phyloP scores from a whole-genome alignment of 352 stramenopile genomes.

The Saprolegnia parasitica region DNA sequence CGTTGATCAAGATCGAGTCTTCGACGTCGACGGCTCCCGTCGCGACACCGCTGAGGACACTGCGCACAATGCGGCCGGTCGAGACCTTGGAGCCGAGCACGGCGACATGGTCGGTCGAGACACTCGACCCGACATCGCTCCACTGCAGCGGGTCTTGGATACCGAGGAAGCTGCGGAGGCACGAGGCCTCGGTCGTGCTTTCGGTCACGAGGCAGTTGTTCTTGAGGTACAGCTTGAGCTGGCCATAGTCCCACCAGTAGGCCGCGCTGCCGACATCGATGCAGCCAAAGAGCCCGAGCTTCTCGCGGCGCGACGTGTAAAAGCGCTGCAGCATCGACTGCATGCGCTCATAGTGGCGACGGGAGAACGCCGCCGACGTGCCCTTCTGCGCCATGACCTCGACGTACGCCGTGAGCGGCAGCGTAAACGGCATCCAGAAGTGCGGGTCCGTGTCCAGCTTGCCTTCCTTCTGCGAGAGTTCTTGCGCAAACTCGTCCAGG shows the following conservation, averaged over 20 bases:
- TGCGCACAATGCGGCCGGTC: slow-evolving; percentile 58
- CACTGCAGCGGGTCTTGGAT: slow-evolving; percentile 74
- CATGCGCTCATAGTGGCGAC: slow-evolving; percentile 90
- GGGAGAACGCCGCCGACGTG: slow-evolving; percentile 58
- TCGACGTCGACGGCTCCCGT: slow-evolving; percentile 88
- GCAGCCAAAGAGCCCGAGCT: slow-evolving; percentile 92
- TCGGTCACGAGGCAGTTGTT: slow-evolving; percentile 95
- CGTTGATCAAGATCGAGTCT: slow-evolving; percentile 97
- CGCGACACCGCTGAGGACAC: slow-evolving; percentile 87
- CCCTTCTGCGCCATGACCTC: slow-evolving; percentile 95
- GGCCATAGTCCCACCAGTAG: slow-evolving; percentile 99
- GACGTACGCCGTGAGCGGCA: slow-evolving; percentile 88
- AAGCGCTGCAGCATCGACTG: slow-evolving; percentile 87
- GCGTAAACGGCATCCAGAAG: slow-evolving; percentile 98
- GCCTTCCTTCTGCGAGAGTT: slow-evolving; percentile 87
- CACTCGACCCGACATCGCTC: slow-evolving; percentile 60
- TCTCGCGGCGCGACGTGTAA: slow-evolving; percentile 47
- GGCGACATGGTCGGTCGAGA: slow-evolving; percentile 54
- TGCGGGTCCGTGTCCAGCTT: slow-evolving; percentile 97
- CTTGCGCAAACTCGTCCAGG: slow-evolving; percentile 88
- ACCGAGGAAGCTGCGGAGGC: slow-evolving; percentile 68
- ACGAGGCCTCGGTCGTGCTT: slow-evolving; percentile 69
- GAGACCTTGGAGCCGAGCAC: slow-evolving; percentile 80
- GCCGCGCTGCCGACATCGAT: slow-evolving; percentile 95
- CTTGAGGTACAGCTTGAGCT: slow-evolving; percentile 97